phyloP scores from a whole-genome alignment of 495 filamentous ascomycete genomes.

The Hypomontagnella submonticulosa region DNA sequence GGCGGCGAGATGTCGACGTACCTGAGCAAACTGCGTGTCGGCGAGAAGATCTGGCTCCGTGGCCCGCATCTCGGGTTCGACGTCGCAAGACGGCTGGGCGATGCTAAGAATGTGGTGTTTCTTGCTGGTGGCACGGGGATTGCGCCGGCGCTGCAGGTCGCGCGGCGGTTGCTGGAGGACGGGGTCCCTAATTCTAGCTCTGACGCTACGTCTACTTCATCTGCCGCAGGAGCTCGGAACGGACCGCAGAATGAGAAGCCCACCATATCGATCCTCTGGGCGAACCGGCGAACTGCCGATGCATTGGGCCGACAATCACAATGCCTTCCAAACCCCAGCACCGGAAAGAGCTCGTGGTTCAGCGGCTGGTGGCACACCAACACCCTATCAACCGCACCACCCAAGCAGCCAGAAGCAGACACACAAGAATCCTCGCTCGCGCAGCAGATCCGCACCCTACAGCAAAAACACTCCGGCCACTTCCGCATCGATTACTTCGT shows the following conservation, averaged over 20 bases:
- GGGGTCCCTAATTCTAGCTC: conserved; percentile 14
- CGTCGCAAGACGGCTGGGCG: conserved; percentile 61
- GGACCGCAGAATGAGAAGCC: conserved; percentile 41
- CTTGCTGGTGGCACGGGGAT: conserved; percentile 95
- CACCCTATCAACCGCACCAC: background rate
- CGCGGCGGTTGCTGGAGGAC: conserved; percentile 63
- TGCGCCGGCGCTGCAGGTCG: conserved; percentile 86
- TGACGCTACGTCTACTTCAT: background rate
- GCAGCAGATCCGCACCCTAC: conserved; percentile 68
- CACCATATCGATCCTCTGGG: conserved; percentile 52
- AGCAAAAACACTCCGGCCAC: conserved; percentile 62
- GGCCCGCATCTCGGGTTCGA: conserved; percentile 80
- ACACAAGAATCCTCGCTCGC: conserved; percentile 57
- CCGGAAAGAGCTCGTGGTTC: conserved; percentile 15
- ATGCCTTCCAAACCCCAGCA: background rate
- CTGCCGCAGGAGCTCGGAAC: conserved; percentile 16
- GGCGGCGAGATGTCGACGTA: conserved; percentile 70
- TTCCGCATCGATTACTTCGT: conserved; percentile 77
- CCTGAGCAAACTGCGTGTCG: conserved; percentile 69
- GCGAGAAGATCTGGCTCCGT: conserved; percentile 74
- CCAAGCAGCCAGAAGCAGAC: conserved; percentile 30
- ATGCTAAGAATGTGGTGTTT: conserved; percentile 69
- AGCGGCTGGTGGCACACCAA: conserved; percentile 11
- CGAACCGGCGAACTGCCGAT: conserved; percentile 55
- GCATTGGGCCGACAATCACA: conserved; percentile 33